Conservation (phyloP, 2,329 filamentous ascomycete genomes). For the Monascus ruber region DNA sequence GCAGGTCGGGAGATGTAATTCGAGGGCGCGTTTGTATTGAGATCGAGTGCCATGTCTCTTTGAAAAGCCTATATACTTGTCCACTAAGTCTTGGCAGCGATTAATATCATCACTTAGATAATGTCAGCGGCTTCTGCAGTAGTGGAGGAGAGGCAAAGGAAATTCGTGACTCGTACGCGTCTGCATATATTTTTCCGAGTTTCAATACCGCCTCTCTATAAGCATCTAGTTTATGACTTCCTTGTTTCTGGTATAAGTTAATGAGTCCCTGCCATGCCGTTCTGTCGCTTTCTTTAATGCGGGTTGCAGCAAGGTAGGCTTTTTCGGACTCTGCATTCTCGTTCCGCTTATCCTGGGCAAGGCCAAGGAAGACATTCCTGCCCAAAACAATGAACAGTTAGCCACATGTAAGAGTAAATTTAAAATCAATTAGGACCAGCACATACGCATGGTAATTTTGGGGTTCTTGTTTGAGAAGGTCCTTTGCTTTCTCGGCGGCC, state of each 20-base stretch:
- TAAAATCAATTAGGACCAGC: not conserved
- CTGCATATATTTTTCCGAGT: conserved; percentile 63
- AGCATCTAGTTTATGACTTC: conserved; percentile 53
- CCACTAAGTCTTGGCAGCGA: conserved; percentile 53
- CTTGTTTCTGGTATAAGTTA: conserved; percentile 72
- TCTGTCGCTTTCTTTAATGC: conserved; percentile 61
- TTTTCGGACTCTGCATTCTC: conserved; percentile 61
- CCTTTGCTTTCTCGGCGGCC: conserved; percentile 57
- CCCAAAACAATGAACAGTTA: not conserved
- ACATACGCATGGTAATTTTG: conserved; percentile 71
- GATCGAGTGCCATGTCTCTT: conserved; percentile 58
- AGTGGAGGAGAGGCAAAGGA: not conserved
- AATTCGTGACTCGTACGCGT: conserved; percentile 39
- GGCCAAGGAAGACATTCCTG: conserved; percentile 76
- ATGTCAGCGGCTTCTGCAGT: conserved; percentile 6
- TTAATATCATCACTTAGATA: conserved; percentile 43
- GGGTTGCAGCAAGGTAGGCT: conserved; percentile 61
- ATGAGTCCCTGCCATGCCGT: conserved; percentile 86
- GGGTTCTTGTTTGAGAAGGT: conserved; percentile 59
- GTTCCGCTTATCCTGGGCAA: conserved; percentile 67
- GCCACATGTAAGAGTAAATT: not conserved
- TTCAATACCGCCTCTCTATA: conserved; percentile 64
- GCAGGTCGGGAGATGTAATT: conserved; percentile 66
- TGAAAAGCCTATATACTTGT: conserved; percentile 68
- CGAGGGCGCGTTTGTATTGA: conserved; percentile 66